A percentile compares a stretch with the other conserved stretches of the same genome.
Conservation (phyloP, 805 yeast species). For the Suhomyces faveliae region DNA sequence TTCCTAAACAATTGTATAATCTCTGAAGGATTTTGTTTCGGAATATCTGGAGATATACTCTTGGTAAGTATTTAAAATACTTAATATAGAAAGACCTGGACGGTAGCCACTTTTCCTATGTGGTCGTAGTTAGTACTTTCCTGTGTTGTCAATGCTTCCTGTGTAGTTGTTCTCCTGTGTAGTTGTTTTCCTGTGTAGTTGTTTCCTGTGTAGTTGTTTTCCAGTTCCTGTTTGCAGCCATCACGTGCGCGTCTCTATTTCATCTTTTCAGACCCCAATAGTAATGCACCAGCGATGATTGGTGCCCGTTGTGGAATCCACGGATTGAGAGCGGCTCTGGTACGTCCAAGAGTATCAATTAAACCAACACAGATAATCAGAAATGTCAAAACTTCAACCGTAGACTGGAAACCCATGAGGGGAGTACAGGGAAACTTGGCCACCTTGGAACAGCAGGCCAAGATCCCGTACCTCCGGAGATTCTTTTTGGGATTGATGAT, state of each 20-base stretch:
- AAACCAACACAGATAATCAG: constrained; percentile 7
- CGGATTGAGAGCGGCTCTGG: background rate
- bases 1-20: no score
- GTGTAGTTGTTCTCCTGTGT: no score
- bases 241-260: background rate
- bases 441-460: constrained; percentile 38
- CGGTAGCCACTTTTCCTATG: no score
- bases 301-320: background rate
- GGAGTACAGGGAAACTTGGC: constrained; percentile 40
- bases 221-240: background rate
- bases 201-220: no score
- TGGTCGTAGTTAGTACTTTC: no score
- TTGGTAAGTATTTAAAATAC: no score
- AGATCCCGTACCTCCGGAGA: constrained; percentile 36
- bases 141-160: no score
- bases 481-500: constrained; percentile 46
- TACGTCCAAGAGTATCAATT: background rate
- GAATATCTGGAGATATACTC: no score
- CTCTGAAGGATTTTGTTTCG: no score
- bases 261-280: background rate
- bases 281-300: background rate
- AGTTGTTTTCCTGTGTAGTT: no score
- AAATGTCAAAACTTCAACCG: constrained; percentile 58
- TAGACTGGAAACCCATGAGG: constrained; percentile 83
- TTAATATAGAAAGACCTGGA: no score